These are phyloP conservation scores for Zizania palustris DNA, from an alignment of 202 grass and related monocot genomes.

Conservation along the genomic window DNA sequence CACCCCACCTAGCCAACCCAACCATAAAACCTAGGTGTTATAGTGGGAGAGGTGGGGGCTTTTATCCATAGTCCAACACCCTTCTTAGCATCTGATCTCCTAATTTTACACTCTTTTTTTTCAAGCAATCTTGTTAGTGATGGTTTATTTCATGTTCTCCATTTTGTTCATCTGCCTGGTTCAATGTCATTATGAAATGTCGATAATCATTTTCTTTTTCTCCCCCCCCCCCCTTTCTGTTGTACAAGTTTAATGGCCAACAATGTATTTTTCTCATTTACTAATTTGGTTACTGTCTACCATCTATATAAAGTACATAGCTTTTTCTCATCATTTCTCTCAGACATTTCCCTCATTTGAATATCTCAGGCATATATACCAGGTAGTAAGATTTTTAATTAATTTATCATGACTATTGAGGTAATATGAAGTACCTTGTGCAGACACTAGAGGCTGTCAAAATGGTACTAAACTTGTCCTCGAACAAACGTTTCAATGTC, in stretches of 20 bases:
- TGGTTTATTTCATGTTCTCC: neutral
- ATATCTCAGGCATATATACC: neutral
- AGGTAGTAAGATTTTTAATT: conserved; percentile 24
- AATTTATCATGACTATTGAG: conserved; percentile 28
- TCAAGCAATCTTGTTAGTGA: neutral
- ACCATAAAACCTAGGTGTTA: too few relatives aligned
- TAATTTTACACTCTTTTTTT: neutral
- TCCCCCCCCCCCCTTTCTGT: too few relatives aligned
- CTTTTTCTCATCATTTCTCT: conserved; percentile 3
- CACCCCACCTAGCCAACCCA: too few relatives aligned
- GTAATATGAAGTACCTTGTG: conserved; percentile 37
- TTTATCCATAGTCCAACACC: too few relatives aligned
- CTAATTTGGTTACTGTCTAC: conserved; percentile 7
- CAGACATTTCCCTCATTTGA: conserved; percentile 16
- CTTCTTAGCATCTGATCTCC: neutral
- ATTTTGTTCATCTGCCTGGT: neutral
- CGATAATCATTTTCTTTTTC: neutral
- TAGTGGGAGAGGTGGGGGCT: too few relatives aligned
- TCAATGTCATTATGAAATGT: neutral
- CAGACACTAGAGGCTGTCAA: conserved; percentile 85
- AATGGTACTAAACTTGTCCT: conserved; percentile 76
- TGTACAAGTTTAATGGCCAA: neutral
- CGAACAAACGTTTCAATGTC: conserved; percentile 62
- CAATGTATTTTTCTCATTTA: neutral
- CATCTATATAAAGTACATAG: conserved; percentile 2